Evolutionary conservation across 176 grass and related monocot genomes (phyloP), one percentile per base, ranked within the genome.

Genomic region (Phyllostachys edulis): DNA sequence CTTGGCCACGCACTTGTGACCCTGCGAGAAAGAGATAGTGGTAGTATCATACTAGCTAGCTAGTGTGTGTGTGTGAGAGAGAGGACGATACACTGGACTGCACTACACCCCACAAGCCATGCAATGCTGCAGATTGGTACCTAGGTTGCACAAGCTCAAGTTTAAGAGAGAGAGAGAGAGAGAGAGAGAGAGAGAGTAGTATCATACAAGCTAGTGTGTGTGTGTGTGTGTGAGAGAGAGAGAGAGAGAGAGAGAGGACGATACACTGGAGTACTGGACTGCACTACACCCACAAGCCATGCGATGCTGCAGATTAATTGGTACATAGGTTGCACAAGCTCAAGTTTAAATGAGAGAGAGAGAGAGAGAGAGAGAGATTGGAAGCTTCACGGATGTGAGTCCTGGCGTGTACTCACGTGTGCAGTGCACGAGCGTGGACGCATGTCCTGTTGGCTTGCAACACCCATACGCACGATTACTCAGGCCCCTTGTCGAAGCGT

Each of bases 341-440:
- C 62, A 72, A 83, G 69, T 79, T 83, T 89, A 74, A 86, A n/a
- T n/a, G 64, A 38, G 78, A 68, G 59, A 65, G 71, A 60, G 18
- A 26, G 24, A 38, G 44, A 17, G 45, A 8, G 63, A 67, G 71
- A 50, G 42, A 76, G 79, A 29, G 76, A 52, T 26, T 86, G 90
- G 90, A 94, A 94, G 87, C 90, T 94, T 92, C 90, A 94, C 90
- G 90, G 90, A 89, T 82, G 61, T 20, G 83, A 86, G 86, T 51
- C 75, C 34, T 86, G 82, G 70, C 40, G 74, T 84, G 42, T 79
- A 81, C 87, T 94, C 90, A 92, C 85, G 93, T 94, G 90, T 86
- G 88, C 85, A 90, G 85, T 86, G 85, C 88, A 88, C 80, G 83
- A 88, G 87, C 47, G 63, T 88, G 90, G 90, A 84, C 63, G 81